Percentiles rank a stretch among this genome's conserved stretches.
Conservation (phyloP, 2,329 filamentous ascomycete species). For the Rhinocladiella similis region DNA sequence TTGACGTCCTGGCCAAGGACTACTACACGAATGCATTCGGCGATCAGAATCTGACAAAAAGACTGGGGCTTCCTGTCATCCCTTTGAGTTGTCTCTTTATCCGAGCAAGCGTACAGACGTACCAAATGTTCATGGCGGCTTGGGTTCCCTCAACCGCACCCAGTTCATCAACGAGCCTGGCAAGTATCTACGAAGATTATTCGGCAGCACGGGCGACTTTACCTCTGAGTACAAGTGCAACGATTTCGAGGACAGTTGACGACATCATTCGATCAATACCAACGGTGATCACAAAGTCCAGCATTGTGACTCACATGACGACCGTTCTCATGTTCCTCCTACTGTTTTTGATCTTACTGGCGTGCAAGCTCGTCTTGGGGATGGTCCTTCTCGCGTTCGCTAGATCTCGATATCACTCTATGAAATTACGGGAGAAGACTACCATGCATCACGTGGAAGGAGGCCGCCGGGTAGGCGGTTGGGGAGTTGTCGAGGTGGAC, state of each 20-base stretch:
- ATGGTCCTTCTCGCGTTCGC: slow-evolving; percentile 83
- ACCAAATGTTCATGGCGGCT: slow-evolving; percentile 94
- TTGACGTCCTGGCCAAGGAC: slow-evolving; percentile 94
- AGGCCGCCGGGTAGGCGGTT: slow-evolving; percentile 75
- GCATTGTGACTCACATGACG: slow-evolving; percentile 56
- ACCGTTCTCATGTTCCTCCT: slow-evolving; percentile 85
- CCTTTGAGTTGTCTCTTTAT: slow-evolving; percentile 93
- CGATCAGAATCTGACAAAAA: slow-evolving; percentile 83
- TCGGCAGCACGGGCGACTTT: slow-evolving; percentile 65
- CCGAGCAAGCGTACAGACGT: slow-evolving; percentile 89
- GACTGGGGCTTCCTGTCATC: slow-evolving; percentile 86
- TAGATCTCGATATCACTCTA: slow-evolving; percentile 73
- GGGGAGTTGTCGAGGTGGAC: slow-evolving; percentile 81
- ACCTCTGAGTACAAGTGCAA: slow-evolving; percentile 55
- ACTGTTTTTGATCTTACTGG: slow-evolving; percentile 79
- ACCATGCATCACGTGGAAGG: slow-evolving; percentile 68
- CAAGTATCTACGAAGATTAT: slow-evolving; percentile 48
- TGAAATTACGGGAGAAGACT: slow-evolving; percentile 70
- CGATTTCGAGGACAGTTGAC: slow-evolving; percentile 48
- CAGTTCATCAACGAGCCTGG: slow-evolving; percentile 38
- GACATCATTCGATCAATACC: slow-evolving; percentile 42
- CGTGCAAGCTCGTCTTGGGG: slow-evolving; percentile 80
- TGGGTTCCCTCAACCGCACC: slow-evolving; percentile 61
- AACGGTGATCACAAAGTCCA: slow-evolving; percentile 44
- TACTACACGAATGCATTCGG: slow-evolving; percentile 97